phyloP scores from a whole-genome alignment of 306 rosid genomes.

The Medicago ruthenica region DNA sequence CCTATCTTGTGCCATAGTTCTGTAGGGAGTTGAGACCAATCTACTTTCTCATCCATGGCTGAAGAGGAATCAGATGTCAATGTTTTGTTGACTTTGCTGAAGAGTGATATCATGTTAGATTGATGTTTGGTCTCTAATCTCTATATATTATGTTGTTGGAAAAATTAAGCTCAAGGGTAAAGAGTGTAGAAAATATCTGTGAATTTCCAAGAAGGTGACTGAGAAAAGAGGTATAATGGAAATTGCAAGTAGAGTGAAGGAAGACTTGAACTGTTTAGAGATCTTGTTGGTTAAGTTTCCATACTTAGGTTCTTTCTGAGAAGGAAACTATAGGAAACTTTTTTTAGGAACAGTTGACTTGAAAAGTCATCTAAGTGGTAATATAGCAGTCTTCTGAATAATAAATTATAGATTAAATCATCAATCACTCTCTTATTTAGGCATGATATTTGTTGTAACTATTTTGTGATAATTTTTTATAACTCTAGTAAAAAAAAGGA shows the following conservation, averaged over 20 bases:
- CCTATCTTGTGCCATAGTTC: constrained; percentile 64
- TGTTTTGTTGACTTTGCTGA: background rate
- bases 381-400: too few species aligned
- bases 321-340: background rate
- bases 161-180: background rate
- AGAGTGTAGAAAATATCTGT: background rate
- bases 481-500: too few species aligned
- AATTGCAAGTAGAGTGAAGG: too few species aligned
- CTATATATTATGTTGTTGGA: background rate
- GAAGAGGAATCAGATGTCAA: background rate
- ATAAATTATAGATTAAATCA: too few species aligned
- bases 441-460: too few species aligned
- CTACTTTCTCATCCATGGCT: constrained; percentile 34
- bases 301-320: background rate
- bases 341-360: background rate
- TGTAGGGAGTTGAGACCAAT: constrained; percentile 63
- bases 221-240: background rate
- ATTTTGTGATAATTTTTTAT: too few species aligned
- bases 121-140: too few species aligned
- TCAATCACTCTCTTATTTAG: too few species aligned
- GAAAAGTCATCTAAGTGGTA: background rate
- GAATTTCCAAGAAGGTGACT: background rate
- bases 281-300: background rate
- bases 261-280: background rate
- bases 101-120: background rate